Evolutionary conservation across 2,329 filamentous ascomycete genomes (phyloP).

Genomic region (Neophaeococcomyces aloes): DNA sequence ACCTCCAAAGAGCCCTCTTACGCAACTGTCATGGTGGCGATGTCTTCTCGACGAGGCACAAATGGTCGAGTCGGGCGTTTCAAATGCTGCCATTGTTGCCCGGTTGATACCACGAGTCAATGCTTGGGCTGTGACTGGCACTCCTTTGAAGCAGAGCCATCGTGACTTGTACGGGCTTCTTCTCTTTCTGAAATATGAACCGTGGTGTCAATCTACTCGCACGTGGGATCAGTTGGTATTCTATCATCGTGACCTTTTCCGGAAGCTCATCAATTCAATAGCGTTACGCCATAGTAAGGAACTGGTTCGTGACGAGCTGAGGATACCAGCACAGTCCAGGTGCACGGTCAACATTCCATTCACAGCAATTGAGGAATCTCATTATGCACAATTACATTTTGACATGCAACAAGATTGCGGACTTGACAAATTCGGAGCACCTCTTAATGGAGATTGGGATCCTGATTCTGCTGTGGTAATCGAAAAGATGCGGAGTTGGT

Average conservation of each 20-base stretch:
- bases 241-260: slow-evolving; percentile 54
- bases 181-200: slow-evolving; percentile 67
- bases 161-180: slow-evolving; percentile 71
- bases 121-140: slow-evolving; percentile 87
- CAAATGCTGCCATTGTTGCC: slow-evolving; percentile 70
- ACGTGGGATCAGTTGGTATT: slow-evolving; percentile 59
- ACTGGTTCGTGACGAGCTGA: slow-evolving; percentile 65
- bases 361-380: slow-evolving; percentile 78
- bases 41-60: slow-evolving; percentile 63
- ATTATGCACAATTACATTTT: slow-evolving; percentile 67
- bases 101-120: slow-evolving; percentile 70
- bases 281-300: slow-evolving; percentile 80
- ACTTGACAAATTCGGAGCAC: slow-evolving; percentile 54
- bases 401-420: slow-evolving; percentile 63
- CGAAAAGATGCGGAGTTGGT: slow-evolving; percentile 67
- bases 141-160: slow-evolving; percentile 71
- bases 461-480: slow-evolving; percentile 46
- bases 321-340: slow-evolving; percentile 70
- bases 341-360: slow-evolving; percentile 85
- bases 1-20: slow-evolving; percentile 61
- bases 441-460: slow-evolving; percentile 53
- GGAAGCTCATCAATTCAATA: slow-evolving; percentile 57
- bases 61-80: slow-evolving; percentile 85
- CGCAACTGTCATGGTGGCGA: slow-evolving; percentile 79
- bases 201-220: slow-evolving; percentile 54